Percentiles rank a stretch among this genome's conserved stretches.
Conservation (phyloP, 1,284 basidiomycete genomes). For the Trichosporon sp. region DNA sequence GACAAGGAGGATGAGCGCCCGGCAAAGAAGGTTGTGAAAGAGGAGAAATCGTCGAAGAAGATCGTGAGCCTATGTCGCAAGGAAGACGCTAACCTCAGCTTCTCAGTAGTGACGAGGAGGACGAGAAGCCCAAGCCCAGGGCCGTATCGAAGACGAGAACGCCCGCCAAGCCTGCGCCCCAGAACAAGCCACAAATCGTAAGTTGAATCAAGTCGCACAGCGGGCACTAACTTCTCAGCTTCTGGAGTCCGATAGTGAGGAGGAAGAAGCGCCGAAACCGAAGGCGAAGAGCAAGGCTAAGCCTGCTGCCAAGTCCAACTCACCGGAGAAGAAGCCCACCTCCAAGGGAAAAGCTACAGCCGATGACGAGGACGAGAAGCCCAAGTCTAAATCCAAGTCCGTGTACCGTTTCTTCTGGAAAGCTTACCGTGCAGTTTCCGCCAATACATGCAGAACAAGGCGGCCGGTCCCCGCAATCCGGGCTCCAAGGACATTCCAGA, state of each 20-base stretch:
- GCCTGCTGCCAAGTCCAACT: not conserved
- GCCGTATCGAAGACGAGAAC: not conserved
- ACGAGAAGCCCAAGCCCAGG: slow-evolving; percentile 7
- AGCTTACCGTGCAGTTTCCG: slow-evolving; percentile 49
- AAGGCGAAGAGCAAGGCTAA: not conserved
- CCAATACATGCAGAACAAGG: slow-evolving; percentile 66
- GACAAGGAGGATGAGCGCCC: slow-evolving; percentile 12
- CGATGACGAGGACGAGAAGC: slow-evolving; percentile 22
- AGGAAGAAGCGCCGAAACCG: not conserved
- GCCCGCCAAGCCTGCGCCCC: not conserved
- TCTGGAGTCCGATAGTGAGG: slow-evolving; percentile 6
- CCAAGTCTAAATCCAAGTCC: slow-evolving; percentile 52
- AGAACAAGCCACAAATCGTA: slow-evolving; percentile 1
- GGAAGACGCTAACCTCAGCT: not conserved
- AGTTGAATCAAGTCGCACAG: not conserved
- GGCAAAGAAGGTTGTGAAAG: slow-evolving; percentile 10
- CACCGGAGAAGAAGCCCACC: not conserved
- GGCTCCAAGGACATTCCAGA: slow-evolving; percentile 75
- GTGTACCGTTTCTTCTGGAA: slow-evolving; percentile 26
- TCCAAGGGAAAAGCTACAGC: not conserved
- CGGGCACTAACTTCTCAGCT: not conserved
- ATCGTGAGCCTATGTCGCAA: not conserved
- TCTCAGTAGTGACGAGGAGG: slow-evolving; percentile 11
- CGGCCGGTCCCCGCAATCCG: slow-evolving; percentile 70
- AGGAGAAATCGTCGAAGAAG: slow-evolving; percentile 8